A percentile compares a stretch with the other conserved stretches of the same genome.
These are phyloP conservation scores for Wickerhamiella azyma DNA, from an alignment of 805 yeast genomes.

Conservation along the genomic window DNA sequence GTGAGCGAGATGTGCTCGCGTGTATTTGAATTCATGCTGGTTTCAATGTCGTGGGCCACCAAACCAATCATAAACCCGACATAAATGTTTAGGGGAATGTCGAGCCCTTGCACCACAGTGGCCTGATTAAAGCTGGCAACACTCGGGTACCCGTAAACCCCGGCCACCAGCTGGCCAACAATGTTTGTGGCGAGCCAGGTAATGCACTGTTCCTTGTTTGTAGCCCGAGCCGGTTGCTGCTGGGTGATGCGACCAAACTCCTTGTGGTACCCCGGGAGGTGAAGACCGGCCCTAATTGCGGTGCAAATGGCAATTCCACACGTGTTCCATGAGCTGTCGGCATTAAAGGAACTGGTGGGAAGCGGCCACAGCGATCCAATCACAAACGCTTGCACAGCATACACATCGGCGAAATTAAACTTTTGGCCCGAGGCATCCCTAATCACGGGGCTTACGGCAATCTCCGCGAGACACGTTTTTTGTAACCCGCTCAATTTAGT, in stretches of 20 bases:
- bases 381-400: conserved; percentile 84
- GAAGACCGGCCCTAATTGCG: conserved; percentile 84
- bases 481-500: conserved; percentile 52
- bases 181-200: conserved; percentile 94
- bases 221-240: conserved; percentile 11
- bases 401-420: conserved; percentile 78
- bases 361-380: conserved; percentile 94
- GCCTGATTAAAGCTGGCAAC: conserved; percentile 74
- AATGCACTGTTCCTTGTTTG: conserved; percentile 48
- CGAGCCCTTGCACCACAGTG: conserved; percentile 34
- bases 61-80: conserved; percentile 74
- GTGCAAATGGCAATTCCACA: conserved; percentile 87
- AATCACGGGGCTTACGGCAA: conserved; percentile 81
- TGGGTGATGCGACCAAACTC: conserved; percentile 32
- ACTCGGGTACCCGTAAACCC: conserved; percentile 90
- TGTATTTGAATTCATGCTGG: conserved; percentile 58
- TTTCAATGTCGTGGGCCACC: conserved; percentile 74
- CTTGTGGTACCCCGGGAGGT: conserved; percentile 53
- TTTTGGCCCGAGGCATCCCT: conserved; percentile 47
- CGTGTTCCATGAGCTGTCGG: conserved; percentile 93
- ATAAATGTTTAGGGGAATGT: conserved; percentile 45
- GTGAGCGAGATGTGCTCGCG: conserved; percentile 52
- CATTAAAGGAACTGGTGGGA: conserved; percentile 80
- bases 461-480: conserved; percentile 68
- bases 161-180: conserved; percentile 78